phyloP scores from a whole-genome alignment of 164 flowering plant species.

The Aristolochia californica region DNA sequence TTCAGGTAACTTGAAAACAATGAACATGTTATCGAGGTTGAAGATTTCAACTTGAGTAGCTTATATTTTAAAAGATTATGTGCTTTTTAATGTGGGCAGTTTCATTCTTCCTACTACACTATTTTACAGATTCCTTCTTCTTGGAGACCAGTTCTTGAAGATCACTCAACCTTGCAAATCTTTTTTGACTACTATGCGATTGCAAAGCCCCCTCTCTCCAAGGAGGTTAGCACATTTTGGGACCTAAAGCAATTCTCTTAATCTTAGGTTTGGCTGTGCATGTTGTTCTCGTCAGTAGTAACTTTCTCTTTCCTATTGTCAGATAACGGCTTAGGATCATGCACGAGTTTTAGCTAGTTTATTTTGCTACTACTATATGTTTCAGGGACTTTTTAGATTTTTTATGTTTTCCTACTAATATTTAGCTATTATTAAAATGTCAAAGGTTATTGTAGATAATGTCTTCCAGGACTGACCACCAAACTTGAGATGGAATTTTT shows the following conservation, averaged over 20 bases:
- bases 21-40: background rate
- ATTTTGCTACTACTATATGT: too few relatives aligned
- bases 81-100: background rate
- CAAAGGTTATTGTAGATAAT: background rate
- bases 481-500: background rate
- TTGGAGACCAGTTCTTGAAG: constrained; percentile 85
- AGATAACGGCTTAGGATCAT: too few relatives aligned
- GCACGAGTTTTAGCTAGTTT: too few relatives aligned
- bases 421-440: too few relatives aligned
- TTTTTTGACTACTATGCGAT: constrained; percentile 92
- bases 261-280: background rate
- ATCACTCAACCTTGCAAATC: constrained; percentile 78
- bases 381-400: too few relatives aligned
- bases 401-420: too few relatives aligned
- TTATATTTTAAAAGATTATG: background rate
- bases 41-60: too few relatives aligned
- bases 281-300: background rate
- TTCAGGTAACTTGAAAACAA: constrained; percentile 45
- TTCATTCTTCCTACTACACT: constrained; percentile 6
- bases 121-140: constrained; percentile 65
- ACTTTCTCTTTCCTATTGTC: too few relatives aligned
- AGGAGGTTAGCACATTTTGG: constrained; percentile 52
- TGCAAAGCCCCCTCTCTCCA: constrained; percentile 71
- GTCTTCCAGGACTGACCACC: background rate
- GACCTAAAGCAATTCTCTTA: background rate